phyloP scores from a whole-genome alignment of 2,329 filamentous ascomycete genomes.

The Alternaria sp. region DNA sequence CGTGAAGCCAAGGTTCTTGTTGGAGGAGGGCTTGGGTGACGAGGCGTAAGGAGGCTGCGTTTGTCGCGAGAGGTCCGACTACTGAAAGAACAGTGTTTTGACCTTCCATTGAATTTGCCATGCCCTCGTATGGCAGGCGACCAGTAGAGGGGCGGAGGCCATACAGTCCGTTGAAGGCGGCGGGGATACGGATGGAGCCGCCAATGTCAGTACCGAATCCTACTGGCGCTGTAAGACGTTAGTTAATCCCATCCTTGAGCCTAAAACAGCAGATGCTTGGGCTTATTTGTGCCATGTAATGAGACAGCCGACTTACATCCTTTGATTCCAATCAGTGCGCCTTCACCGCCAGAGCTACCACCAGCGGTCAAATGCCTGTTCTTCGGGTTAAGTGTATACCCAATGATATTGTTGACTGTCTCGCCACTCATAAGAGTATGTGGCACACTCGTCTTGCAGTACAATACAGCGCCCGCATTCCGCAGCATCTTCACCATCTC shows the following conservation, averaged over 20 bases:
- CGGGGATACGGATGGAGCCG: constrained; percentile 66
- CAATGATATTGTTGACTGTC: constrained; percentile 69
- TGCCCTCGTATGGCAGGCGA: constrained; percentile 56
- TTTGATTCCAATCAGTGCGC: constrained; percentile 64
- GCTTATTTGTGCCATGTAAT: no score
- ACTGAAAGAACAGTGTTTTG: constrained; percentile 71
- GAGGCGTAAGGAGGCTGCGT: constrained; percentile 63
- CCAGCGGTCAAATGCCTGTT: constrained; percentile 64
- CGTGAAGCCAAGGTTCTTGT: constrained; percentile 70
- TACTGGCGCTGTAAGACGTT: constrained; percentile 48
- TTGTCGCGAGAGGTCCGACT: constrained; percentile 69
- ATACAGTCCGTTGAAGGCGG: constrained; percentile 67
- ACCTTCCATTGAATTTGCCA: constrained; percentile 70
- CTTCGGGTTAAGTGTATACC: constrained; percentile 65
- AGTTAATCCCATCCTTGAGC: not conserved
- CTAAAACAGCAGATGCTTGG: not conserved
- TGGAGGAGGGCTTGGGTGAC: constrained; percentile 65
- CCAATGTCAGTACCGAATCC: constrained; percentile 68
- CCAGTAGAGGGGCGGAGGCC: constrained; percentile 63
- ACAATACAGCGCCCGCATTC: constrained; percentile 64
- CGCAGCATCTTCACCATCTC: constrained; percentile 66
- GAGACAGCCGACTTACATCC: constrained; percentile 53
- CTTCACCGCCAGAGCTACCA: constrained; percentile 69
- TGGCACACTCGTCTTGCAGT: constrained; percentile 67
- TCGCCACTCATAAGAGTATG: constrained; percentile 67